Conservation (phyloP, 805 yeast species). For the Zygosaccharomyces bailii region DNA sequence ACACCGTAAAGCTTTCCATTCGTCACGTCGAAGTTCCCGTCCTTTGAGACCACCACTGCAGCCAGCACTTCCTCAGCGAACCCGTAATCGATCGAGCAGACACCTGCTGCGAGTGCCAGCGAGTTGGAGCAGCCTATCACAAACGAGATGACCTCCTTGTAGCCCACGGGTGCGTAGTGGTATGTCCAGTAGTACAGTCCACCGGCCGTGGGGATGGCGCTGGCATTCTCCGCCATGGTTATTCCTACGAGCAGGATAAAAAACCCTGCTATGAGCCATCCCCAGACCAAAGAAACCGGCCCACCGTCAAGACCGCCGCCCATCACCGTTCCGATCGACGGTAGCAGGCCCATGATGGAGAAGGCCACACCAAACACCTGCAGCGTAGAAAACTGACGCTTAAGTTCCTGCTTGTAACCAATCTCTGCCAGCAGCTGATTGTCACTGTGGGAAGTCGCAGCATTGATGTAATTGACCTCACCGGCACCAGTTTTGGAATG, state of each 20-base stretch:
- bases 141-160: conserved; percentile 53
- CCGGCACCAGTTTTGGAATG: conserved; percentile 26
- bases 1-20: conserved; percentile 58
- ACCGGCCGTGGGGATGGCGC: conserved; percentile 72
- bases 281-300: conserved; percentile 61
- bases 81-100: conserved; percentile 71
- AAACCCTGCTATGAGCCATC: conserved; percentile 58
- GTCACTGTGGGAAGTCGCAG: conserved; percentile 22
- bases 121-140: conserved; percentile 67
- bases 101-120: conserved; percentile 61
- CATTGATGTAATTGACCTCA: conserved; percentile 26
- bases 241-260: conserved; percentile 58
- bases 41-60: conserved; percentile 51
- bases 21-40: conserved; percentile 55
- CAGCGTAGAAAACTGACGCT: conserved; percentile 55
- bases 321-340: conserved; percentile 57
- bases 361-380: conserved; percentile 72
- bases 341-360: conserved; percentile 67
- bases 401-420: conserved; percentile 68
- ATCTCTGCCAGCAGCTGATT: conserved; percentile 37
- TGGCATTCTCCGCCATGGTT: conserved; percentile 62
- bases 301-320: conserved; percentile 57
- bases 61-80: conserved; percentile 58
- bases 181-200: conserved; percentile 70
- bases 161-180: conserved; percentile 56